Evolutionary conservation across 2,329 filamentous ascomycete genomes (phyloP), one percentile per base, ranked within the genome.

Genomic region (Penicillium brevicompactum): DNA sequence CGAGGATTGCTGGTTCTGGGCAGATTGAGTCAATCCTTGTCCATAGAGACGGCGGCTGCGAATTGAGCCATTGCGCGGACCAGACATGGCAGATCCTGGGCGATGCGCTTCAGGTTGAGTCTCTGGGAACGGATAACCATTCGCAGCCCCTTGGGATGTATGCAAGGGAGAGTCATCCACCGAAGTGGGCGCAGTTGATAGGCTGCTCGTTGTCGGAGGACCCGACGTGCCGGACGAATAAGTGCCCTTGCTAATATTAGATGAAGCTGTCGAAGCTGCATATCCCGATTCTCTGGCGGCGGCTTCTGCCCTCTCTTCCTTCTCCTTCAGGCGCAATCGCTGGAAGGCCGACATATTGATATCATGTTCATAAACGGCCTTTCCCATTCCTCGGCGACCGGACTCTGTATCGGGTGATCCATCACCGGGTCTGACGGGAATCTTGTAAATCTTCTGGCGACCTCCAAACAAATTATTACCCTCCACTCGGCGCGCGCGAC

Each of bases 391-490:
- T 11, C 62, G 58, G 40, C 64, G 57, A 50, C 52, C 76, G 67
- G 52, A 74, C 65, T 62, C 74, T 65, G 60, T 27, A 21, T 46
- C 48, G 14, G 56, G 45, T 31, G 56, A 56, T 42, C 71, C 69
- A 13, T 72, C 70, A 11, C 70, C 69, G 18, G 73, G 72, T 24
- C 81, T 80, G 3, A 78, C 79, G 0, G 89, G 82, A 60, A 96
- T 90, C 72, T 91, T 92, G 74, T 95, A 97, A 37, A 97, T 88
- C 77, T 97, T 97, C 72, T 97, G 94, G 43, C 94, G 86, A 14
- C 94, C 94, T 54, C 94, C 94, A 74, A 99, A 99, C 53, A 99
- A 75, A 63, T 90, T 89, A 70, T 97, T 99, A 44, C 93, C 92
- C 69, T 97, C 93, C 1, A 85, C 87, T 0, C 91, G 92, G 64